A percentile compares a stretch with the other conserved stretches of the same genome.
phyloP scores from a whole-genome alignment of 2,329 filamentous ascomycete genomes.

The Xylaria sp. region DNA sequence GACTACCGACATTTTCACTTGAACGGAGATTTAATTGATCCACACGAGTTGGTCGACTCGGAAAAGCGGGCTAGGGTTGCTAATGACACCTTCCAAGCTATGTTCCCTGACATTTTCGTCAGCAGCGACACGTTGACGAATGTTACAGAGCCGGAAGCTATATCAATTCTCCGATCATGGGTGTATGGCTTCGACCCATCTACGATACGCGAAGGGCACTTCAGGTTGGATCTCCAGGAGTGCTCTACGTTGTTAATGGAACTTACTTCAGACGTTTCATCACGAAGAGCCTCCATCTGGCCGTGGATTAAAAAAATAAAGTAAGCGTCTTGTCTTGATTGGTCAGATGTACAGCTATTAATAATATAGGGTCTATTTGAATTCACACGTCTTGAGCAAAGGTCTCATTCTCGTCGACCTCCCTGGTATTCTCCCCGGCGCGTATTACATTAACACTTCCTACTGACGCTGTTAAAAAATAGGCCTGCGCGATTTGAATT shows the following conservation, averaged over 20 bases:
- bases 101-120: conserved; percentile 41
- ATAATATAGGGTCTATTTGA: conserved; percentile 48
- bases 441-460: background rate
- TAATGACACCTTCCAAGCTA: conserved; percentile 44
- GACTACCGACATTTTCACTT: conserved; percentile 46
- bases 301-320: conserved; percentile 52
- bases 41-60: conserved; percentile 32
- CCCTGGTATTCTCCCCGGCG: conserved; percentile 45
- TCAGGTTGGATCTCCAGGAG: conserved; percentile 22
- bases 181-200: conserved; percentile 19
- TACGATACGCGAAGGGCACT: conserved; percentile 9
- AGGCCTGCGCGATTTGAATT: conserved; percentile 55
- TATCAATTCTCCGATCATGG: conserved; percentile 36
- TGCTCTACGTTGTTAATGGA: conserved; percentile 45
- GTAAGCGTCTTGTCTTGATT: conserved; percentile 36
- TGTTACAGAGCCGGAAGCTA: conserved; percentile 18
- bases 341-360: conserved; percentile 2
- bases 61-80: conserved; percentile 44
- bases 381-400: conserved; percentile 52
- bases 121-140: conserved; percentile 29
- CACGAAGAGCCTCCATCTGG: conserved; percentile 43
- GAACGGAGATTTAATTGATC: conserved; percentile 24
- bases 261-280: conserved; percentile 46
- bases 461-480: background rate
- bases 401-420: conserved; percentile 56